These are phyloP conservation scores for Galerina marginata DNA, from an alignment of 768 basidiomycete species.

Conservation along the genomic window DNA sequence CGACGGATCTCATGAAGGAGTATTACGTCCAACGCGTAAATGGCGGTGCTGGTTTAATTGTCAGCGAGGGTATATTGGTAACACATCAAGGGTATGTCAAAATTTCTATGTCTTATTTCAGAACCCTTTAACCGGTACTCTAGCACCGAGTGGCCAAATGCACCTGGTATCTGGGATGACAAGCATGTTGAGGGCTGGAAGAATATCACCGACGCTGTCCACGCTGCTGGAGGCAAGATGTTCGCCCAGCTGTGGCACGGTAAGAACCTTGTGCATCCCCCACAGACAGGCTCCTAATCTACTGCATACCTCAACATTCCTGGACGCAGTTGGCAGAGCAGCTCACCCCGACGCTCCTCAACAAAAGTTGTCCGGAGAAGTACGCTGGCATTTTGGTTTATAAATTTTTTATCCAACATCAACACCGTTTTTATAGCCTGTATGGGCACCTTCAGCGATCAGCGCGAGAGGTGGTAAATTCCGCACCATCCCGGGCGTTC, in stretches of 20 bases:
- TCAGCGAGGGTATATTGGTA: conserved; percentile 46
- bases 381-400: conserved; percentile 13
- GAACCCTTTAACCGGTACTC: not conserved
- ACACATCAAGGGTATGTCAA: conserved; percentile 45
- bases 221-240: conserved; percentile 47
- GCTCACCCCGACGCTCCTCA: conserved; percentile 43
- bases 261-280: conserved; percentile 19
- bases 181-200: conserved; percentile 53
- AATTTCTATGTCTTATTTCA: not conserved
- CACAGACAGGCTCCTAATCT: too few relatives aligned
- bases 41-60: conserved; percentile 43
- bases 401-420: not conserved
- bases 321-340: conserved; percentile 34
- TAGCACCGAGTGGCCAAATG: conserved; percentile 48
- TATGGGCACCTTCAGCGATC: conserved; percentile 51
- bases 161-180: conserved; percentile 52
- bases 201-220: conserved; percentile 50
- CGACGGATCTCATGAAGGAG: conserved; percentile 43
- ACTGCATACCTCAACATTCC: too few relatives aligned
- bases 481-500: conserved; percentile 40
- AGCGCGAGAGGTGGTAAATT: conserved; percentile 47
- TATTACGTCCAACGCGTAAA: conserved; percentile 47
- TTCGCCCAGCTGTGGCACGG: conserved; percentile 48
- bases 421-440: conserved; percentile 36
- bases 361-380: conserved; percentile 28